Evolutionary conservation across 1,284 basidiomycete genomes (phyloP).

Genomic region (Ceratobasidium sp.): DNA sequence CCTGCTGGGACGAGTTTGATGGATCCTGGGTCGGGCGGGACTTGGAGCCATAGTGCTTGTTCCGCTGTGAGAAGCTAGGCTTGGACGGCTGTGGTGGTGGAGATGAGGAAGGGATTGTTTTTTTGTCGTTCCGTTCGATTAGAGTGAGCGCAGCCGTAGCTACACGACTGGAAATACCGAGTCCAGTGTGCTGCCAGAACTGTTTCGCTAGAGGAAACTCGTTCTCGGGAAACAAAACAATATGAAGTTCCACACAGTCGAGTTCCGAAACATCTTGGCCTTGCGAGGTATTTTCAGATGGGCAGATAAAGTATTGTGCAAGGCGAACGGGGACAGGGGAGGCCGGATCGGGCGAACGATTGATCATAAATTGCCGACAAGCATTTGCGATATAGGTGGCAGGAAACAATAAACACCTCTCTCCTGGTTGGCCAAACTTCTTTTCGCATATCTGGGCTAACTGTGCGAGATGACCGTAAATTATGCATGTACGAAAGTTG

Average conservation of each 20-base stretch:
- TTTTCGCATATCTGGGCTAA: conserved; percentile 81
- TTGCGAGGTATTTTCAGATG: conserved; percentile 56
- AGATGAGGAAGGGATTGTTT: conserved; percentile 53
- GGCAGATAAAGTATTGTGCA: conserved; percentile 80
- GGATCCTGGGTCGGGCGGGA: conserved; percentile 49
- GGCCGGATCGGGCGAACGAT: conserved; percentile 62
- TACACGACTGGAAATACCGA: conserved; percentile 89
- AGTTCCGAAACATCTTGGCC: conserved; percentile 53
- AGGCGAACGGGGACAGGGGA: conserved; percentile 69
- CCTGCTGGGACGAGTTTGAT: conserved; percentile 47
- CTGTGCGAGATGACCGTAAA: conserved; percentile 59
- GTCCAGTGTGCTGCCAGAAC: conserved; percentile 97
- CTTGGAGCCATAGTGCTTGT: conserved; percentile 59
- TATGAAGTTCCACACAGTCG: conserved; percentile 71
- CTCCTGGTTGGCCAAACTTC: conserved; percentile 79
- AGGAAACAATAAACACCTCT: conserved; percentile 84
- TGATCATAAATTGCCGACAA: conserved; percentile 82
- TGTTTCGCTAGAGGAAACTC: conserved; percentile 82
- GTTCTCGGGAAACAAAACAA: conserved; percentile 83
- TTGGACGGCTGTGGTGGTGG: conserved; percentile 56
- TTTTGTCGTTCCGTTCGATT: conserved; percentile 58
- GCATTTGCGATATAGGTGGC: conserved; percentile 78
- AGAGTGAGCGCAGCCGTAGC: conserved; percentile 86
- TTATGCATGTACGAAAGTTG: conserved; percentile 18
- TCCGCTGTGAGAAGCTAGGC: conserved; percentile 73